These are phyloP conservation scores for Tylopilus vinaceipallidus DNA, from an alignment of 768 basidiomycete genomes.

Conservation along the genomic window DNA sequence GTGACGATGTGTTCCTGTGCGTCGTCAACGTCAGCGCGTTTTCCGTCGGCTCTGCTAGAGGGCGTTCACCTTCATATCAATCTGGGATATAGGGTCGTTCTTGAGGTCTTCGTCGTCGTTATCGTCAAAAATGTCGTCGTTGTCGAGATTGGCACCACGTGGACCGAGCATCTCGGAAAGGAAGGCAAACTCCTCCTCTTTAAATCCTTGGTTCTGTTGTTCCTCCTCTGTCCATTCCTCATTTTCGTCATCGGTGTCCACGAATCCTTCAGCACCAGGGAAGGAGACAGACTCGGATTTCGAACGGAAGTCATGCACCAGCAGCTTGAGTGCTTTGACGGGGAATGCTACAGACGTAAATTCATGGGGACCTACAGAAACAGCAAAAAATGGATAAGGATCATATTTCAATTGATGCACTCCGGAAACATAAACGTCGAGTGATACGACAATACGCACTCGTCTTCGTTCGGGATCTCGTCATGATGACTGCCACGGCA, in stretches of 20 bases:
- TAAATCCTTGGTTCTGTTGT: slow-evolving; percentile 52
- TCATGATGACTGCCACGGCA: slow-evolving; percentile 81
- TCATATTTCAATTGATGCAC: neutral
- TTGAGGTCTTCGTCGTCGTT: slow-evolving; percentile 86
- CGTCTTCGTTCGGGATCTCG: slow-evolving; percentile 83
- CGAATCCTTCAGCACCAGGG: slow-evolving; percentile 54
- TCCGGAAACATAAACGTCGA: slow-evolving; percentile 2
- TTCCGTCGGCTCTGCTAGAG: slow-evolving; percentile 15
- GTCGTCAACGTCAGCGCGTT: neutral
- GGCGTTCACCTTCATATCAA: slow-evolving; percentile 67
- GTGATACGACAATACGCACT: slow-evolving; percentile 49
- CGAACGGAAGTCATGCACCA: slow-evolving; percentile 80
- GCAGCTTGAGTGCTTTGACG: slow-evolving; percentile 87
- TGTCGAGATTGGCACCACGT: slow-evolving; percentile 70
- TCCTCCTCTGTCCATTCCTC: slow-evolving; percentile 97
- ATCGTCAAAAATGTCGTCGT: slow-evolving; percentile 71
- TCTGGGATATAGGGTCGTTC: slow-evolving; percentile 80
- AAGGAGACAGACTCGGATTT: slow-evolving; percentile 73
- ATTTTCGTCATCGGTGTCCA: slow-evolving; percentile 81
- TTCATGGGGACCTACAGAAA: slow-evolving; percentile 70
- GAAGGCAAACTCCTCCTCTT: slow-evolving; percentile 78
- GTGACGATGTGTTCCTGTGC: slow-evolving; percentile 62
- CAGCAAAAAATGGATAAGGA: slow-evolving; percentile 22
- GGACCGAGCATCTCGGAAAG: slow-evolving; percentile 82
- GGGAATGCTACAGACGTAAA: slow-evolving; percentile 87